phyloP scores from a whole-genome alignment of 176 grass and related monocot genomes.

The Triticum timopheevii region DNA sequence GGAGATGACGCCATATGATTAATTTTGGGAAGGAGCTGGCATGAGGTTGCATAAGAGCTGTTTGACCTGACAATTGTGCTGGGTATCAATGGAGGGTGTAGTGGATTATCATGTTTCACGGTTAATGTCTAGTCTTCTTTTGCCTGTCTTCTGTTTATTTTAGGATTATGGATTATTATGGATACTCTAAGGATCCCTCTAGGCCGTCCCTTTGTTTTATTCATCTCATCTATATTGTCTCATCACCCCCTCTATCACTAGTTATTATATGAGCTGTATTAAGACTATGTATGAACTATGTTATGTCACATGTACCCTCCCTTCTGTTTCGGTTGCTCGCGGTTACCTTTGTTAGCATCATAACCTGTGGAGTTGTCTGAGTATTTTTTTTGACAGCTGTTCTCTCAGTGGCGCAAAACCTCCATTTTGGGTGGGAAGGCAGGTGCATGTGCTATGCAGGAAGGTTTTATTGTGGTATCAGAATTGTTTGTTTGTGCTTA shows the following conservation, averaged over 20 bases:
- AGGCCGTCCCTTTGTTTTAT: neutral
- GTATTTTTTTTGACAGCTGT: neutral
- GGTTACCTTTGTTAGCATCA: neutral
- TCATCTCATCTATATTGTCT: no score
- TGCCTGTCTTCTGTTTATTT: neutral
- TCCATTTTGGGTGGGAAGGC: neutral
- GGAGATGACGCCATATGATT: neutral
- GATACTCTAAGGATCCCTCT: neutral
- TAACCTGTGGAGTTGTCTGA: neutral
- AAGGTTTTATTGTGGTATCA: neutral
- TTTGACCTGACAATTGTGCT: neutral
- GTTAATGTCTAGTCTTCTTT: neutral
- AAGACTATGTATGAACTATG: no score
- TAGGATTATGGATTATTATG: neutral
- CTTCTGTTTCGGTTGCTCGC: neutral
- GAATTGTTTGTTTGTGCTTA: neutral
- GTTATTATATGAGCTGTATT: no score
- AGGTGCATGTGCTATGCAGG: no score
- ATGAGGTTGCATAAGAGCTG: neutral
- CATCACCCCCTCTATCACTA: no score
- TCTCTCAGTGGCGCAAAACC: neutral
- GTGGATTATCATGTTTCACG: neutral
- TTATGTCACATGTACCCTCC: neutral
- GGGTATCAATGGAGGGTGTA: neutral
- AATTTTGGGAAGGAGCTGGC: neutral